Conservation (phyloP, 352 stramenopile species). For the Elongisporangium anandrum region DNA sequence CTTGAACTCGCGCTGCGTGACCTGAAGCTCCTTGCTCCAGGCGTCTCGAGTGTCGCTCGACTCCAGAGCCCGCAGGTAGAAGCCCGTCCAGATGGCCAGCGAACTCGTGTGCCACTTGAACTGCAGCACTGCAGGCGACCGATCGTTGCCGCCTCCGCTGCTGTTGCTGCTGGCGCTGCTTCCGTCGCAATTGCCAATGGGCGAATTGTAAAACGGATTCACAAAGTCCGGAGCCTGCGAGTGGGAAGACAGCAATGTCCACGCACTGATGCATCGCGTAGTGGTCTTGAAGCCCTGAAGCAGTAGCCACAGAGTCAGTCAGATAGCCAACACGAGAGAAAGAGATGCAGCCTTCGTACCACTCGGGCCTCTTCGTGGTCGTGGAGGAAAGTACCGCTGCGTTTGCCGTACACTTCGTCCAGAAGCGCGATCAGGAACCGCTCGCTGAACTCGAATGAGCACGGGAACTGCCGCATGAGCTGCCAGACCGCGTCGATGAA, state of each 20-base stretch:
- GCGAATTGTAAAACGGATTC: constrained; percentile 79
- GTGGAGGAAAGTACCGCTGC: constrained; percentile 97
- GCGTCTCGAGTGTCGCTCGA: constrained; percentile 77
- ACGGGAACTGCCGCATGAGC: constrained; percentile 94
- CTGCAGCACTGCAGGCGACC: constrained; percentile 67
- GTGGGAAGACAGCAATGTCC: constrained; percentile 49
- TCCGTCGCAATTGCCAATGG: constrained; percentile 8
- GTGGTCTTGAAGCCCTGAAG: constrained; percentile 52
- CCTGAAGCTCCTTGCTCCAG: constrained; percentile 78
- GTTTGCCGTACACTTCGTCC: constrained; percentile 95
- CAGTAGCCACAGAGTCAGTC: not conserved
- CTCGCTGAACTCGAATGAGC: constrained; percentile 98
- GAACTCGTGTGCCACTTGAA: constrained; percentile 87
- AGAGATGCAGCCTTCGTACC: constrained; percentile 21
- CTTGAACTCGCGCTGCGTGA: constrained; percentile 75
- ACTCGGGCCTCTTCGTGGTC: constrained; percentile 92
- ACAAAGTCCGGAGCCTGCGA: constrained; percentile 41
- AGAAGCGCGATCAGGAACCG: constrained; percentile 90
- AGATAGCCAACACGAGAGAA: not conserved
- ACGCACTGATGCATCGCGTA: constrained; percentile 58
- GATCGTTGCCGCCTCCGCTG: constrained; percentile 32
- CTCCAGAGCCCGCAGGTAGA: constrained; percentile 83
- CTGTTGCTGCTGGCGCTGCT: not conserved
- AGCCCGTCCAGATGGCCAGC: constrained; percentile 72
- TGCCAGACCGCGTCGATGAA: constrained; percentile 99